Evolutionary conservation across 2,329 filamentous ascomycete genomes (phyloP).

Genomic region (Aspergillus ochraceoroseus): DNA sequence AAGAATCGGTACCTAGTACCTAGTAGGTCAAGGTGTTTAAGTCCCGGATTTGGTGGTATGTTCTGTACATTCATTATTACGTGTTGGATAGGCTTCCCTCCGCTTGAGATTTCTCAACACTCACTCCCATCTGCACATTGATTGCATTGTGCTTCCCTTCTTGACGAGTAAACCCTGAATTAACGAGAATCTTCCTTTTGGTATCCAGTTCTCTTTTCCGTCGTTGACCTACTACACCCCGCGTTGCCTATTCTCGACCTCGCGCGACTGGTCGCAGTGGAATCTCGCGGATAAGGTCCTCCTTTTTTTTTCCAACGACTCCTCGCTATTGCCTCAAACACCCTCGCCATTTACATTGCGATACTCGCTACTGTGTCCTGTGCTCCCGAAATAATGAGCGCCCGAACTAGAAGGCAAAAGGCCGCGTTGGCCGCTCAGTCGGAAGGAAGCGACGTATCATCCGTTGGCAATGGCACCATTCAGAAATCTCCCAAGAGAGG

Average conservation of each 20-base stretch:
- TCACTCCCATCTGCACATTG: too few species aligned
- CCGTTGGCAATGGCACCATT: slow-evolving; percentile 29
- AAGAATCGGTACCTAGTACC: too few species aligned
- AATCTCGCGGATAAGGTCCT: slow-evolving; percentile 16
- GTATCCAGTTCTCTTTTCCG: neutral
- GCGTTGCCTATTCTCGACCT: neutral
- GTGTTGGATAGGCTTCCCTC: slow-evolving; percentile 12
- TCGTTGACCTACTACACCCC: neutral
- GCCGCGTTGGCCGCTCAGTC: slow-evolving; percentile 30
- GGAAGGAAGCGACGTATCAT: slow-evolving; percentile 31
- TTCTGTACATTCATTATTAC: slow-evolving; percentile 6
- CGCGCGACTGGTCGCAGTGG: slow-evolving; percentile 10
- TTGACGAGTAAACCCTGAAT: neutral
- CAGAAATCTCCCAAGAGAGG: slow-evolving; percentile 33
- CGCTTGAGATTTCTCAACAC: too few species aligned
- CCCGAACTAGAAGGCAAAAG: slow-evolving; percentile 40
- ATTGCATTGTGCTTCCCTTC: slow-evolving; percentile 3
- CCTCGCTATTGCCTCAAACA: slow-evolving; percentile 7
- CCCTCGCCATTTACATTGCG: neutral
- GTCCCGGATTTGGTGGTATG: too few species aligned
- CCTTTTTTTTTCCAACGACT: slow-evolving; percentile 12
- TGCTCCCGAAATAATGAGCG: slow-evolving; percentile 31
- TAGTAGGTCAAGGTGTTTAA: too few species aligned
- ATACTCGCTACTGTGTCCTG: neutral
- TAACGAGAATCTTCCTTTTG: neutral